A percentile compares a stretch with the other conserved stretches of the same genome.
Evolutionary conservation across 768 basidiomycete genomes (phyloP).

Genomic region (Auricularia sp.): DNA sequence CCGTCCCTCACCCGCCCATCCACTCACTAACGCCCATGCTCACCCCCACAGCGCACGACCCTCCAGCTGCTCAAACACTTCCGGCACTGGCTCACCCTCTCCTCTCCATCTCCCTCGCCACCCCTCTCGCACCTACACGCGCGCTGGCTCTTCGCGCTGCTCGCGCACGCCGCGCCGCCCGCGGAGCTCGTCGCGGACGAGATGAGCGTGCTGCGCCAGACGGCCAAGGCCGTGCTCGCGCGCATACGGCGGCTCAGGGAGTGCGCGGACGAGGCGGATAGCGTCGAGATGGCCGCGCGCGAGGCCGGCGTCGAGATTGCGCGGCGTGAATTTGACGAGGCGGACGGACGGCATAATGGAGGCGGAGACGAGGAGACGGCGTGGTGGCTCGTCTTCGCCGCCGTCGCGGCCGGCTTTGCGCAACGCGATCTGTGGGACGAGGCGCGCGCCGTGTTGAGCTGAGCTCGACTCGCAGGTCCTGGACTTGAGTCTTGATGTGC

Average conservation of each 20-base stretch:
- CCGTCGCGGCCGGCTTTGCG: constrained; percentile 9
- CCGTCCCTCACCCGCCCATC: no score
- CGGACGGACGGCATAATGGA: no score
- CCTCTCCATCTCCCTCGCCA: no score
- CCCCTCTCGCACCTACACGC: no score
- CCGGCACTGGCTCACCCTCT: constrained; percentile 60
- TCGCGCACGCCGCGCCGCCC: constrained; percentile 51
- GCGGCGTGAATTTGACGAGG: no score
- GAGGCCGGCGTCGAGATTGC: no score
- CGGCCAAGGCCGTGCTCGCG: not conserved
- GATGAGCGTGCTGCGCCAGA: not conserved
- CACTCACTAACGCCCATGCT: no score
- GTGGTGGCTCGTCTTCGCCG: constrained; percentile 12
- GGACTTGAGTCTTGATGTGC: no score
- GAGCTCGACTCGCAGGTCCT: no score
- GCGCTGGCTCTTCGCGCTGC: constrained; percentile 69
- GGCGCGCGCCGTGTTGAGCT: constrained; percentile 2
- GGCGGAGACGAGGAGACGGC: not conserved
- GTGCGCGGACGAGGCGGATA: not conserved
- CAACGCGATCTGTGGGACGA: constrained; percentile 13
- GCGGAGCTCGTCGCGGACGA: not conserved
- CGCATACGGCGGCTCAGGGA: not conserved
- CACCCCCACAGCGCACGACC: constrained; percentile 57
- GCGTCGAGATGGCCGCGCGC: not conserved
- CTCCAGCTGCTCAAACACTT: constrained; percentile 79